phyloP scores from a whole-genome alignment of 148 eudicot species.

The Salicornia ramosissima region DNA sequence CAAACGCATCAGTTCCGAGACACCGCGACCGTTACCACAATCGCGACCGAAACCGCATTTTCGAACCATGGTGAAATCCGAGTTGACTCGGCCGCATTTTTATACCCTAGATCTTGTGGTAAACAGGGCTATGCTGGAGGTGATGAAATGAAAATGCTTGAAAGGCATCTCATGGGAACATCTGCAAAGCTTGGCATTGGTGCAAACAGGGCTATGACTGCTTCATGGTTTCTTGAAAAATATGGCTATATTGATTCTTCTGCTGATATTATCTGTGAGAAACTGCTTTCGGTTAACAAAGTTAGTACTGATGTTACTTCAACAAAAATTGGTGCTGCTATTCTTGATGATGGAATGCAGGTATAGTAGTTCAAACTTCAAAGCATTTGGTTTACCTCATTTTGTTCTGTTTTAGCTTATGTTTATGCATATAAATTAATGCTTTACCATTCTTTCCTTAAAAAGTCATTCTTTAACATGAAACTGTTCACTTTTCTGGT shows the following conservation, averaged over 20 bases:
- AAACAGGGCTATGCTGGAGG: constrained; percentile 87
- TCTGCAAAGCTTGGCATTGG: constrained; percentile 74
- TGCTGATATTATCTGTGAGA: constrained; percentile 22
- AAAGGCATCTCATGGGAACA: constrained; percentile 70
- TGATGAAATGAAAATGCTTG: constrained; percentile 93
- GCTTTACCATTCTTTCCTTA: neutral
- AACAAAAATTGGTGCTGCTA: constrained; percentile 48
- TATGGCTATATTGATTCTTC: constrained; percentile 39
- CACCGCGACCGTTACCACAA: too few species aligned
- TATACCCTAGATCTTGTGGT: too few species aligned
- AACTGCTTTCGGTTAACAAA: constrained; percentile 26
- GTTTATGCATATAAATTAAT: neutral
- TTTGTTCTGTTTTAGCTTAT: neutral
- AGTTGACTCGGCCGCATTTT: too few species aligned
- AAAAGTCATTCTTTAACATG: too few species aligned
- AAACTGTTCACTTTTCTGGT: neutral
- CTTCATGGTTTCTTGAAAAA: constrained; percentile 47
- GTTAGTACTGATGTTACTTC: constrained; percentile 22
- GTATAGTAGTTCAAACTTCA: constrained; percentile 28
- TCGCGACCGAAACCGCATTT: too few species aligned
- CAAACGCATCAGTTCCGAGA: too few species aligned
- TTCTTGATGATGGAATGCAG: constrained; percentile 99
- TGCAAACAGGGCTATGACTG: constrained; percentile 64
- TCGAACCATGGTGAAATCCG: too few species aligned
- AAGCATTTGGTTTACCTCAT: neutral